Conservation (phyloP, 768 basidiomycete species). For the Mycena chlorophos region DNA sequence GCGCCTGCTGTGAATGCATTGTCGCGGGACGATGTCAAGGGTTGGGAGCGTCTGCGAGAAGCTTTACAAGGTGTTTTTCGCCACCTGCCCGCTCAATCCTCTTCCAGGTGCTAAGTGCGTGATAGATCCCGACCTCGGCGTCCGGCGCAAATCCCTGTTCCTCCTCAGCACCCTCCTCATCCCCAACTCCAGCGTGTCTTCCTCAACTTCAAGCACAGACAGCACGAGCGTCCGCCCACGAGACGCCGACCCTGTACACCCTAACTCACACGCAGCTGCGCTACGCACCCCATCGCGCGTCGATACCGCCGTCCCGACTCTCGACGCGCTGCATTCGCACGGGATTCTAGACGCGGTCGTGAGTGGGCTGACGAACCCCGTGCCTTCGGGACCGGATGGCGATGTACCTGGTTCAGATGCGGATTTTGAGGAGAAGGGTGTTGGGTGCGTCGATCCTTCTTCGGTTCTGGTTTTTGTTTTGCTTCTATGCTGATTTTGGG, state of each 20-base stretch:
- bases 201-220: constrained; percentile 16
- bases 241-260: constrained; percentile 46
- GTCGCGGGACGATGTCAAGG: constrained; percentile 44
- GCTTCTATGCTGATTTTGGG: not conserved
- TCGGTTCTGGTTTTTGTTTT: not conserved
- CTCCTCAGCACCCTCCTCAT: constrained; percentile 71
- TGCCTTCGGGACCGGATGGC: constrained; percentile 69
- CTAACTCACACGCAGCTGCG: constrained; percentile 73
- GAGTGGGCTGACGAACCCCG: constrained; percentile 50
- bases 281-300: constrained; percentile 54
- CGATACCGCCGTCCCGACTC: constrained; percentile 49
- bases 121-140: constrained; percentile 71
- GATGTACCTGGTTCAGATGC: constrained; percentile 56
- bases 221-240: constrained; percentile 9
- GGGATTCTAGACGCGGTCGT: constrained; percentile 53
- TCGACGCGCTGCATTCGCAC: constrained; percentile 49
- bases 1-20: constrained; percentile 61
- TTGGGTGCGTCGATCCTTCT: constrained; percentile 43
- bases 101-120: not conserved
- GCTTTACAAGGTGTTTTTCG: constrained; percentile 58
- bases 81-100: not conserved
- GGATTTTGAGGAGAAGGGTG: constrained; percentile 66
- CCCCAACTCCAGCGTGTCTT: constrained; percentile 37
- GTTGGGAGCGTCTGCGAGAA: constrained; percentile 63
- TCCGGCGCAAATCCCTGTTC: constrained; percentile 80